Evolutionary conservation across 129 eudicot species (phyloP).

Genomic region (Rutidosis leptorrhynchoides): DNA sequence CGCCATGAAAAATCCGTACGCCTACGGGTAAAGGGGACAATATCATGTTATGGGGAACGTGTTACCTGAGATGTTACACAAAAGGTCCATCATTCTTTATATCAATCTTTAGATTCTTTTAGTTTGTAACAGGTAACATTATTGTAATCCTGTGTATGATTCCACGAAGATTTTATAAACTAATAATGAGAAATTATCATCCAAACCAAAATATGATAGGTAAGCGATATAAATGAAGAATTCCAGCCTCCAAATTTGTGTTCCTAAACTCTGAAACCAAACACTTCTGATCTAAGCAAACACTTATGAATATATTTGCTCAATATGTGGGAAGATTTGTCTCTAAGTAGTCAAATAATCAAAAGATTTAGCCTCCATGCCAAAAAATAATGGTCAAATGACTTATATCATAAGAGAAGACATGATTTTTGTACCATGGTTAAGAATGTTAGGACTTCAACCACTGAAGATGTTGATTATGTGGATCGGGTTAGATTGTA

Average conservation of each 20-base stretch:
- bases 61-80: too few species aligned
- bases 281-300: slow-evolving; percentile 38
- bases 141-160: slow-evolving; percentile 6
- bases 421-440: background rate
- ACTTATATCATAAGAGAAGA: background rate
- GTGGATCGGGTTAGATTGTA: too few species aligned
- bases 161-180: slow-evolving; percentile 25
- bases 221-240: too few species aligned
- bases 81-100: background rate
- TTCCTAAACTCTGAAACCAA: slow-evolving; percentile 7
- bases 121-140: background rate
- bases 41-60: too few species aligned
- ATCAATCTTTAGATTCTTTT: background rate
- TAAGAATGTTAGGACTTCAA: too few species aligned
- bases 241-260: background rate
- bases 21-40: too few species aligned
- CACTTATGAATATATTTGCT: slow-evolving; percentile 80
- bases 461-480: too few species aligned
- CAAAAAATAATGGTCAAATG: background rate
- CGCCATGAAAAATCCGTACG: too few species aligned
- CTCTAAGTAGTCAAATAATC: slow-evolving; percentile 52
- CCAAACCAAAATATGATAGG: too few species aligned
- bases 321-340: slow-evolving; percentile 66
- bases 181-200: slow-evolving; percentile 5
- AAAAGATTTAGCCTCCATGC: slow-evolving; percentile 58